Conservation (phyloP, 2,329 filamentous ascomycete species). For the Byssothecium circinans region DNA sequence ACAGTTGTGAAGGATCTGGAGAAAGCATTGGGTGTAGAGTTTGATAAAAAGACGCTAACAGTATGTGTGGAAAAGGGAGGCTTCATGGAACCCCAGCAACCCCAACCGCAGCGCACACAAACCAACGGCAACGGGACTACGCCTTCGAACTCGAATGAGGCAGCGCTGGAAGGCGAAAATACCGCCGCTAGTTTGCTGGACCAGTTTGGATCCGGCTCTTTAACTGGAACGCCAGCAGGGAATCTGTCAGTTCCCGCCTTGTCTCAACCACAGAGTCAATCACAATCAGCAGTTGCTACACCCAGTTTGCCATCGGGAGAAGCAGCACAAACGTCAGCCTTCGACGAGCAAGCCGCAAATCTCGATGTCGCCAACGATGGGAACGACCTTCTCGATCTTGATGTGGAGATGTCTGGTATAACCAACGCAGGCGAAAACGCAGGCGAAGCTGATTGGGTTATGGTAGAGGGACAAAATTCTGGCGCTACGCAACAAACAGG, state of each 20-base stretch:
- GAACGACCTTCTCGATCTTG: conserved; percentile 45
- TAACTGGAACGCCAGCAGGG: conserved; percentile 62
- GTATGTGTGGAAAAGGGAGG: conserved; percentile 78
- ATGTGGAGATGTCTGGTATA: conserved; percentile 62
- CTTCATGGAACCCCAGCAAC: conserved; percentile 59
- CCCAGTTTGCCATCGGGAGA: conserved; percentile 45
- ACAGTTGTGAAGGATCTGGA: conserved; percentile 78
- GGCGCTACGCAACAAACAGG: conserved; percentile 20
- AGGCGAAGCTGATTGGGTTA: conserved; percentile 40
- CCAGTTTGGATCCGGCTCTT: conserved; percentile 66
- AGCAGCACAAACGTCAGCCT: conserved; percentile 23
- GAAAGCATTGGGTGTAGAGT: conserved; percentile 66
- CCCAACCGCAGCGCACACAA: conserved; percentile 26
- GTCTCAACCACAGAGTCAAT: conserved; percentile 58
- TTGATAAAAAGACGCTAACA: conserved; percentile 65
- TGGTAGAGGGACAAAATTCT: conserved; percentile 32
- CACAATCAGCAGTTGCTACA: conserved; percentile 61
- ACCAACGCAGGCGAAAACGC: conserved; percentile 40
- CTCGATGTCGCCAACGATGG: conserved; percentile 27
- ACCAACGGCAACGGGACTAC: conserved; percentile 33
- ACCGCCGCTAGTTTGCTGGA: conserved; percentile 65
- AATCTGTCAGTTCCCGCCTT: conserved; percentile 61
- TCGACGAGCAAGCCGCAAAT: conserved; percentile 26
- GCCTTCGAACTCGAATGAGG: conserved; percentile 34
- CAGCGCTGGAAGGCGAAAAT: conserved; percentile 38